phyloP scores from a whole-genome alignment of 345 rosid genomes.

The Trapa bicornis region DNA sequence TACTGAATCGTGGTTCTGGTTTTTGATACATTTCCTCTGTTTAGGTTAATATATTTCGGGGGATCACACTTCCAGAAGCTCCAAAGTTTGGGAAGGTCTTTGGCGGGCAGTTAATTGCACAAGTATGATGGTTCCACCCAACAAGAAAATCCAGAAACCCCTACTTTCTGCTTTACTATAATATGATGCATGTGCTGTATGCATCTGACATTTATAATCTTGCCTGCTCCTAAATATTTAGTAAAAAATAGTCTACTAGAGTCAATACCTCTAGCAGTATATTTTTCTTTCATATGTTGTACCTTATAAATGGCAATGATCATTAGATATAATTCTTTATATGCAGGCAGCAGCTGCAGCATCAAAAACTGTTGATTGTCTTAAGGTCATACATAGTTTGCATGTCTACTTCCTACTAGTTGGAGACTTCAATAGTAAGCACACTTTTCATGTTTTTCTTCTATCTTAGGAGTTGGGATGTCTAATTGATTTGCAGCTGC shows the following conservation, averaged over 20 bases:
- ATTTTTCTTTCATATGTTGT: not conserved
- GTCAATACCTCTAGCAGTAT: not conserved
- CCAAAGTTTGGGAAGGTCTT: slow-evolving; percentile 86
- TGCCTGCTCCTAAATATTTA: not conserved
- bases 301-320: not conserved
- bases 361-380: slow-evolving; percentile 89
- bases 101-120: slow-evolving; percentile 93
- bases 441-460: not conserved
- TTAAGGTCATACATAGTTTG: slow-evolving; percentile 79
- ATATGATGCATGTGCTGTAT: not conserved
- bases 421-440: slow-evolving; percentile 79
- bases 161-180: not conserved
- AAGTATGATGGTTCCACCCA: slow-evolving; percentile 27
- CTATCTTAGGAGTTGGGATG: not conserved
- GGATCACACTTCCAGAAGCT: slow-evolving; percentile 79
- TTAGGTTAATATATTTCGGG: slow-evolving; percentile 77
- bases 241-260: not conserved
- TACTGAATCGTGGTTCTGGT: not conserved
- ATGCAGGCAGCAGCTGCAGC: slow-evolving; percentile 28
- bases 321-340: not conserved
- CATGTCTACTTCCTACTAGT: slow-evolving; percentile 83
- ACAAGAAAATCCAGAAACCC: not conserved
- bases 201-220: not conserved
- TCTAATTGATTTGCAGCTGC: not conserved
- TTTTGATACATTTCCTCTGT: slow-evolving; percentile 4